phyloP scores from a whole-genome alignment of 2,329 filamentous ascomycete species.

The Trichoderma afroharzianum region DNA sequence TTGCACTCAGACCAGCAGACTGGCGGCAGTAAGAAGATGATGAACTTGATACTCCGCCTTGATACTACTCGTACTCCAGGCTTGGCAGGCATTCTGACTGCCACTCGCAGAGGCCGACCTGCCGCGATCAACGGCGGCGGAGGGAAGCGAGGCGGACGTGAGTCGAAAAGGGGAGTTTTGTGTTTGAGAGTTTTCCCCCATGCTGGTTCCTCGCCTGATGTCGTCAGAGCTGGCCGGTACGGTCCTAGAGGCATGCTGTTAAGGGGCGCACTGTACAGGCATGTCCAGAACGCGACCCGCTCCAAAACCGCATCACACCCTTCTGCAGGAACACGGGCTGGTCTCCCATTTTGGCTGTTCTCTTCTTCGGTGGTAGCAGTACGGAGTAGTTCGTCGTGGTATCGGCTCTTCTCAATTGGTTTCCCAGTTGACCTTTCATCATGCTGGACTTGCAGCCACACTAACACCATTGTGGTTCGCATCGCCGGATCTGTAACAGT shows the following conservation, averaged over 20 bases:
- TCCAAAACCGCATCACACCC: slow-evolving; percentile 16
- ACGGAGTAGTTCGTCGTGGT: too few relatives aligned
- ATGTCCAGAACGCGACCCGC: slow-evolving; percentile 3
- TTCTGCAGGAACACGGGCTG: slow-evolving; percentile 22
- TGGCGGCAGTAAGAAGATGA: not conserved
- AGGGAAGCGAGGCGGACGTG: slow-evolving; percentile 5
- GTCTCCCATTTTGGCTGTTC: not conserved
- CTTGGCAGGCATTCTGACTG: not conserved
- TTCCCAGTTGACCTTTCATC: not conserved
- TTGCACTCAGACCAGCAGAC: not conserved
- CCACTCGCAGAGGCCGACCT: not conserved
- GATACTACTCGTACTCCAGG: not conserved
- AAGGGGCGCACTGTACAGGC: slow-evolving; percentile 14
- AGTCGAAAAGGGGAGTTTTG: slow-evolving; percentile 13
- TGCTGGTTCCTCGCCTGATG: slow-evolving; percentile 1
- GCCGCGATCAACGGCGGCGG: slow-evolving; percentile 12
- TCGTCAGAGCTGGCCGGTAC: not conserved
- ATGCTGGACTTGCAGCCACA: not conserved
- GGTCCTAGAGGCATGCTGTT: not conserved
- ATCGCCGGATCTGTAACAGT: not conserved
- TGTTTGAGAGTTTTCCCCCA: slow-evolving; percentile 1
- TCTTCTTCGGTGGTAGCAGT: not conserved
- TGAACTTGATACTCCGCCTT: not conserved
- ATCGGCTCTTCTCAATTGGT: not conserved
- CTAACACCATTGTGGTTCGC: not conserved